Percentiles rank a stretch among this genome's conserved stretches.
These are phyloP conservation scores for Chlorella variabilis DNA, from an alignment of 163 green algal species.

Conservation along the genomic window DNA sequence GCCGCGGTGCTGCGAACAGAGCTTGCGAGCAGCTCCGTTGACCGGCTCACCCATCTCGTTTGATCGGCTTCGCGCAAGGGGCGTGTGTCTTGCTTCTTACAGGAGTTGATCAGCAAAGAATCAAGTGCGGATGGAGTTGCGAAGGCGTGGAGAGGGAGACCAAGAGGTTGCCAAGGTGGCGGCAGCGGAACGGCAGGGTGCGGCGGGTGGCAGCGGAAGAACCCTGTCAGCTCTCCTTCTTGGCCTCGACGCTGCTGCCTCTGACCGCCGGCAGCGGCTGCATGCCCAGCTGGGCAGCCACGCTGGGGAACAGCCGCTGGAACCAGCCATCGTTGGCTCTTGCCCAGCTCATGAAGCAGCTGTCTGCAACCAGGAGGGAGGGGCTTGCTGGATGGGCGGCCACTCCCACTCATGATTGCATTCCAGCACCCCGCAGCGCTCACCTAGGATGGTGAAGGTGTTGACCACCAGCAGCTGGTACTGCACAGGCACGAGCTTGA, in stretches of 20 bases:
- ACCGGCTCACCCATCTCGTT: too few relatives aligned
- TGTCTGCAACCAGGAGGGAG: conserved; percentile 17
- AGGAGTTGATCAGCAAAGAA: not conserved
- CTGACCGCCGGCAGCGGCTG: not conserved
- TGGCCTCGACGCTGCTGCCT: not conserved
- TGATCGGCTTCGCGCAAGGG: too few relatives aligned
- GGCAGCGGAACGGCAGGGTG: too few relatives aligned
- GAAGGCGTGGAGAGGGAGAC: not conserved
- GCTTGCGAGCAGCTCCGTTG: too few relatives aligned
- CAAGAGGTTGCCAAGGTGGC: not conserved
- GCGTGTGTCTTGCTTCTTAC: too few relatives aligned
- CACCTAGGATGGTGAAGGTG: conserved; percentile 64
- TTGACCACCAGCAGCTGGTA: conserved; percentile 78
- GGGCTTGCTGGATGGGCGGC: too few relatives aligned
- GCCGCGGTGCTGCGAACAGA: too few relatives aligned
- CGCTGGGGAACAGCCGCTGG: not conserved
- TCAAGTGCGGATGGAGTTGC: not conserved
- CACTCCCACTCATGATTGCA: too few relatives aligned
- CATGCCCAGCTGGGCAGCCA: conserved; percentile 18
- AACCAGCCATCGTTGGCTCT: conserved; percentile 37
- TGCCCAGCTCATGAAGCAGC: conserved; percentile 43
- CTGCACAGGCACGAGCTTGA: conserved; percentile 46
- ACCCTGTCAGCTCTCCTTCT: not conserved
- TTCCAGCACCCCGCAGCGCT: not conserved
- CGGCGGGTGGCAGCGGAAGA: too few relatives aligned